Evolutionary conservation across 352 stramenopile species (phyloP).

Genomic region (Globisporangium iwayamae): DNA sequence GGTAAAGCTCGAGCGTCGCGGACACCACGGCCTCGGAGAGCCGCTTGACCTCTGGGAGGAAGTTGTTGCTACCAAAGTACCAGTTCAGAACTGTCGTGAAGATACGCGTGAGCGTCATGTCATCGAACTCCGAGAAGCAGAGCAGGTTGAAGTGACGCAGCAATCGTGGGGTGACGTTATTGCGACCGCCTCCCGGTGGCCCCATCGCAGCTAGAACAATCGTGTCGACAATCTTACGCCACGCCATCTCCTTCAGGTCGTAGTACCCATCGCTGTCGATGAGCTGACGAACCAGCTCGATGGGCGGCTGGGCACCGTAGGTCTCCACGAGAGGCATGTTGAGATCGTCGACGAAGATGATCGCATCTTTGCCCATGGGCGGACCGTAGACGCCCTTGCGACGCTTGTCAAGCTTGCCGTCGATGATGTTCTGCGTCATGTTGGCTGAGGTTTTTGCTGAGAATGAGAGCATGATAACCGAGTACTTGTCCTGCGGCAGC

Average conservation of each 20-base stretch:
- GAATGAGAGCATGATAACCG: slow-evolving; percentile 89
- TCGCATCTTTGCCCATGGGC: slow-evolving; percentile 76
- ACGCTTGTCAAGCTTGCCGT: slow-evolving; percentile 93
- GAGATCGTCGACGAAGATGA: slow-evolving; percentile 94
- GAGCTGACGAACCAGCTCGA: slow-evolving; percentile 90
- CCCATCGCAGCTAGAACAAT: slow-evolving; percentile 91
- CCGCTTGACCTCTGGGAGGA: slow-evolving; percentile 67
- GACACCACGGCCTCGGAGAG: slow-evolving; percentile 78
- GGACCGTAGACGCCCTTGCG: slow-evolving; percentile 91
- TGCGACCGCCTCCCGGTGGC: slow-evolving; percentile 86
- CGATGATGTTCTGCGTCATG: slow-evolving; percentile 95
- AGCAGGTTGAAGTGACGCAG: slow-evolving; percentile 92
- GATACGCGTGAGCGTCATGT: slow-evolving; percentile 89
- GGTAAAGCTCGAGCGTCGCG: slow-evolving; percentile 91
- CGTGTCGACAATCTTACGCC: slow-evolving; percentile 89
- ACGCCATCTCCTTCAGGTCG: slow-evolving; percentile 93
- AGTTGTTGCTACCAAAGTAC: slow-evolving; percentile 73
- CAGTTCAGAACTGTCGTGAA: slow-evolving; percentile 90
- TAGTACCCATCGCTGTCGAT: slow-evolving; percentile 91
- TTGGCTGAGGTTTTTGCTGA: slow-evolving; percentile 92
- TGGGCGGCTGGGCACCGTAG: slow-evolving; percentile 91
- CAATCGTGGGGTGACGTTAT: slow-evolving; percentile 88
- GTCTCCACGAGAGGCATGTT: slow-evolving; percentile 95
- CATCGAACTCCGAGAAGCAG: slow-evolving; percentile 93
- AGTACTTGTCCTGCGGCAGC: slow-evolving; percentile 79